phyloP scores from a whole-genome alignment of 306 rosid genomes.

The Lablab purpureus region DNA sequence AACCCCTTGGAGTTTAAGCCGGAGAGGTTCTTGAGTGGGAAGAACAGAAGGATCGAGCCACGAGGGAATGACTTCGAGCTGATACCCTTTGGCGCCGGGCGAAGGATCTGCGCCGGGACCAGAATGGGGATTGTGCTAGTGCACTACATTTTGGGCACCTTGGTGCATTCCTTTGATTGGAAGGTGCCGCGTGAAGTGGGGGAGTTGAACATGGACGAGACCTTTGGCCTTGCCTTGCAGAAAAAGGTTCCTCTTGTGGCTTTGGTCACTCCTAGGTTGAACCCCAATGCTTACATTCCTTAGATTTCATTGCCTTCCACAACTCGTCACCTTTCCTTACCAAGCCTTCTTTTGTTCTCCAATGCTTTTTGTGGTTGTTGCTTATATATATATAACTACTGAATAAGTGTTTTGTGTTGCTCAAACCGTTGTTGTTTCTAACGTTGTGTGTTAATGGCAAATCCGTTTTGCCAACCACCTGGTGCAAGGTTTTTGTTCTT shows the following conservation, averaged over 20 bases:
- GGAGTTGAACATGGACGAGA: slow-evolving; percentile 45
- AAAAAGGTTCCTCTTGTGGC: slow-evolving; percentile 35
- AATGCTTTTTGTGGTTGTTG: background rate
- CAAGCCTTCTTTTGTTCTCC: background rate
- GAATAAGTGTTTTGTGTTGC: background rate
- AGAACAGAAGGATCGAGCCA: slow-evolving; percentile 40
- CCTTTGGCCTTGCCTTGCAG: slow-evolving; percentile 47
- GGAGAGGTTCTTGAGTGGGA: slow-evolving; percentile 49
- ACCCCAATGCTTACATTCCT: slow-evolving; percentile 25
- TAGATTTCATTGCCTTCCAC: background rate
- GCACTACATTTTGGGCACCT: slow-evolving; percentile 47
- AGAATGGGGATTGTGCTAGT: slow-evolving; percentile 46
- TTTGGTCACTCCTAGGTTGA: slow-evolving; percentile 39
- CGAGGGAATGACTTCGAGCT: slow-evolving; percentile 60
- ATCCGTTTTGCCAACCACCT: too few relatives aligned
- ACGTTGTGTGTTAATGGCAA: background rate
- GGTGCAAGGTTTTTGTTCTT: too few relatives aligned
- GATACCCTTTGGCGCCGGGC: slow-evolving; percentile 57
- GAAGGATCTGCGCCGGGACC: slow-evolving; percentile 45
- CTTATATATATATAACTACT: background rate
- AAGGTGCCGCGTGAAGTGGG: slow-evolving; percentile 17
- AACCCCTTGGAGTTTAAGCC: slow-evolving; percentile 55
- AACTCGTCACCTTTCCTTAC: background rate
- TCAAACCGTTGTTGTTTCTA: background rate
- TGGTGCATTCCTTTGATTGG: slow-evolving; percentile 49